Base-by-base conservation (phyloP, 2,329 filamentous ascomycete genomes). In the Colletotrichum spaethianum region DNA sequence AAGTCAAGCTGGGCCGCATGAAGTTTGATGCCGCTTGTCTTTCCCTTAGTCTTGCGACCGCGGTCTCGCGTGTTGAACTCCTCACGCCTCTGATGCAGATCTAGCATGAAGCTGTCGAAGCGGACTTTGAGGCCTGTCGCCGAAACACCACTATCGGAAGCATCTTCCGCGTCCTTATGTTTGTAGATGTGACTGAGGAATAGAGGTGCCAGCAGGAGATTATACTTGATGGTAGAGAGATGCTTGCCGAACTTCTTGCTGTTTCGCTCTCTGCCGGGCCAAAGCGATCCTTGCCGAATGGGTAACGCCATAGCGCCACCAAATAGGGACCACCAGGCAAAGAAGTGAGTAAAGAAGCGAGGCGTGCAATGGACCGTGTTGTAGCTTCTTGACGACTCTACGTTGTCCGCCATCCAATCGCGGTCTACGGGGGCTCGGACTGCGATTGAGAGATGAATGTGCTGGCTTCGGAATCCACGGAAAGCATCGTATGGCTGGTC, bases 241-340 rank as follows among this genome's bases (percentile, higher is more conserved):
- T 99, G 97, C 61, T 96, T 91, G 18, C 96, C 96, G 80, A 99
- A 99, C 80, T 99, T 99, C 84, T 99, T 99, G 86, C 94, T 98
- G 56, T 94, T 96, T 86, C 98, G 98, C 76, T 98, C 96, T 31
- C 95, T 89, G 0, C 94, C 95, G 7, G 95, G 96, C 91, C 95
- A 99, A 3, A 99, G 87, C 57, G 90, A 89, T 20, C 96, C 96
- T 84, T 99, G 97, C 0, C 96, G 94, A 69, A 99, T 93, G 14
- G 96, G 97, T 36, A 99, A 87, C 14, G 96, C 97, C 92, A 98
- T 95, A 11, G 96, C 93, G 1, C 96, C 95, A 11, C 95, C 95
- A 82, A 99, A 99, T 76, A 98, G 91, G 0, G 93, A 96, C 95
- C 95, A 98, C 96, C 96, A 99, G 69, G 92, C 91, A 84, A 95